Base-by-base conservation (phyloP, 768 basidiomycete genomes). In the Tricholomella constricta region DNA sequence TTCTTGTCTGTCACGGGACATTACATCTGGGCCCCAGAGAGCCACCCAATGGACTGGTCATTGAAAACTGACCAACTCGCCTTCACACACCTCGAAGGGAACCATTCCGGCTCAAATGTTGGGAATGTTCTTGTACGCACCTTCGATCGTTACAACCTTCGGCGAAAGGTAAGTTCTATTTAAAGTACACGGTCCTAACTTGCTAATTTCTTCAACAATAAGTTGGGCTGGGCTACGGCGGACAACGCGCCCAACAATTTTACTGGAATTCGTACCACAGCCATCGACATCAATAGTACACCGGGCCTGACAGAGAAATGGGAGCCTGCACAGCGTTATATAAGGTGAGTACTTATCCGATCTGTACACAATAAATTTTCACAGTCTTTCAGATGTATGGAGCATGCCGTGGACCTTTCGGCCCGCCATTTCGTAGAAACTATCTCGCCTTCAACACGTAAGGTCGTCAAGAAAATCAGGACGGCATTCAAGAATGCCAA, bases 401-500 rank as follows among this genome's bases (percentile, higher is more conserved):
- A 61, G 19, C 61, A 63, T n/a, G n/a, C n/a, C n/a, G n/a, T n/a
- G n/a, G n/a, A n/a, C n/a, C n/a, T n/a, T n/a, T n/a, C n/a, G n/a
- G n/a, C n/a, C n/a, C n/a, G n/a, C n/a, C n/a, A n/a, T n/a, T n/a
- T n/a, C n/a, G n/a, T n/a, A n/a, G n/a, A 53, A 17, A 27, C 36
- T 22, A 14, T 49, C 10, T 26, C 20, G 22, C 48, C 48, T 29
- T 42, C 41, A 51, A 2, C n/a, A 78, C 0, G 32, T 40, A 0
- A 73, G 9, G 1, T 75, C 66, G 50, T 80, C 76, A 0, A 80
- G 46, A 6, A 72, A 15, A 34, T 35, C 22, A 11, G 20, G n/a
- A 35, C 22, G 27, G 35, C n/a, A n/a, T n/a, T n/a, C n/a, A n/a
- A n/a, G n/a, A n/a, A n/a, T n/a, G n/a, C n/a, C n/a, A n/a, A n/a